These are phyloP conservation scores for Moricandia arvensis DNA, from an alignment of 345 rosid species.

Conservation along the genomic window DNA sequence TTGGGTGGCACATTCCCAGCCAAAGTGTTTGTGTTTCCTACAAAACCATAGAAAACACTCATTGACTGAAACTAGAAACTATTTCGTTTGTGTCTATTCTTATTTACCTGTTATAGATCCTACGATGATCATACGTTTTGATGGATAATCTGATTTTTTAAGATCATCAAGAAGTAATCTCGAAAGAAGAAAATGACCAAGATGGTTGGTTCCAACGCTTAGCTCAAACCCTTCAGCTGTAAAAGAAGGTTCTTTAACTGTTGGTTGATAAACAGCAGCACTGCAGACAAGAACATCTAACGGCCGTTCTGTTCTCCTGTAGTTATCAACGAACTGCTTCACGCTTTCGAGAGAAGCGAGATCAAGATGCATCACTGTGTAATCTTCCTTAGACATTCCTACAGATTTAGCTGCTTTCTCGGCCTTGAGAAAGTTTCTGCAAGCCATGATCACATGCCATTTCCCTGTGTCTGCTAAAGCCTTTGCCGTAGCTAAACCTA, in stretches of 20 bases:
- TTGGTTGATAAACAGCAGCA: constrained; percentile 92
- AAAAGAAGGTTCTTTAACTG: constrained; percentile 83
- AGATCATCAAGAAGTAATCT: constrained; percentile 79
- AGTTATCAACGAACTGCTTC: constrained; percentile 75
- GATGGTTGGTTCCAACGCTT: constrained; percentile 97
- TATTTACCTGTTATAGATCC: constrained; percentile 89
- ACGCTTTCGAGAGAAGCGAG: constrained; percentile 92
- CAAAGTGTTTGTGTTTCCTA: constrained; percentile 94
- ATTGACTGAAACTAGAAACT: neutral
- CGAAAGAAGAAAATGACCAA: constrained; percentile 86
- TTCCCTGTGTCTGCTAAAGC: constrained; percentile 84
- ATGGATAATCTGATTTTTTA: constrained; percentile 79
- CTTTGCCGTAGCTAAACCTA: constrained; percentile 88
- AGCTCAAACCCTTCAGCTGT: constrained; percentile 97
- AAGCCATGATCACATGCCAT: constrained; percentile 93
- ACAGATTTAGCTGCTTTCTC: constrained; percentile 81
- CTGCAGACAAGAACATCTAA: constrained; percentile 91
- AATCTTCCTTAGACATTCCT: constrained; percentile 77
- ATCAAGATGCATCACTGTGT: constrained; percentile 90
- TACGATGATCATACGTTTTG: constrained; percentile 82
- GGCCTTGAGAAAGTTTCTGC: constrained; percentile 87
- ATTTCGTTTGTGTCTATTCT: neutral
- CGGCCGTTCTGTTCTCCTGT: constrained; percentile 57
- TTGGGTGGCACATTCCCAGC: constrained; percentile 99
- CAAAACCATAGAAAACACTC: neutral